phyloP scores from a whole-genome alignment of 768 basidiomycete species.

The Tricholoma saponaceum region DNA sequence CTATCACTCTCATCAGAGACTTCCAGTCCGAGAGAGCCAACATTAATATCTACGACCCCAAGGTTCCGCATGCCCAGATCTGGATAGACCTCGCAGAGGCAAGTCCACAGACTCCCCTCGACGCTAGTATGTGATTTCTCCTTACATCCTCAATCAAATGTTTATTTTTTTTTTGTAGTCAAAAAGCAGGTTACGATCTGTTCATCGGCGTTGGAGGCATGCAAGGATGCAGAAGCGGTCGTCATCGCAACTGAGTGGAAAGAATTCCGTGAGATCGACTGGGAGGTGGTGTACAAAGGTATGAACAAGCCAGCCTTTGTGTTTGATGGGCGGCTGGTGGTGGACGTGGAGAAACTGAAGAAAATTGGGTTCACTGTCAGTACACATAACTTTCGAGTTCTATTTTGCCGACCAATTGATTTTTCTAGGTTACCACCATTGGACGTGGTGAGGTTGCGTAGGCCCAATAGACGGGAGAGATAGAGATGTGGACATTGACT shows the following conservation, averaged over 20 bases:
- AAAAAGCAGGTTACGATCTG: constrained; percentile 85
- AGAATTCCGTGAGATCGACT: constrained; percentile 92
- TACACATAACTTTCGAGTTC: constrained; percentile 7
- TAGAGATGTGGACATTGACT: background rate
- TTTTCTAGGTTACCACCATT: constrained; percentile 50
- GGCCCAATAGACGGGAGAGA: background rate
- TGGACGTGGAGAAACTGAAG: constrained; percentile 75
- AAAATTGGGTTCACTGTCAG: constrained; percentile 87
- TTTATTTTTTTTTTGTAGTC: constrained; percentile 41
- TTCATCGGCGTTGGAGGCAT: constrained; percentile 78
- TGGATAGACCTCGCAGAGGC: constrained; percentile 77
- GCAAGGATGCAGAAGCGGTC: constrained; percentile 85
- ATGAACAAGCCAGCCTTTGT: constrained; percentile 99
- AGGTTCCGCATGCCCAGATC: constrained; percentile 83
- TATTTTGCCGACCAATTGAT: background rate
- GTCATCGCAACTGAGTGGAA: constrained; percentile 98
- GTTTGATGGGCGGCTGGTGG: constrained; percentile 88
- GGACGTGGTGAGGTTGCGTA: constrained; percentile 35
- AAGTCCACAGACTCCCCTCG: constrained; percentile 57
- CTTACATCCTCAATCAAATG: background rate
- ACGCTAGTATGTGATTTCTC: constrained; percentile 52
- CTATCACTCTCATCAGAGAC: constrained; percentile 91
- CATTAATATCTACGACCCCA: constrained; percentile 89
- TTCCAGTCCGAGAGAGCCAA: constrained; percentile 88
- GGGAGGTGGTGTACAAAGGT: constrained; percentile 75